Conservation (phyloP, 2,329 filamentous ascomycete species). For the Nakataea oryzae region DNA sequence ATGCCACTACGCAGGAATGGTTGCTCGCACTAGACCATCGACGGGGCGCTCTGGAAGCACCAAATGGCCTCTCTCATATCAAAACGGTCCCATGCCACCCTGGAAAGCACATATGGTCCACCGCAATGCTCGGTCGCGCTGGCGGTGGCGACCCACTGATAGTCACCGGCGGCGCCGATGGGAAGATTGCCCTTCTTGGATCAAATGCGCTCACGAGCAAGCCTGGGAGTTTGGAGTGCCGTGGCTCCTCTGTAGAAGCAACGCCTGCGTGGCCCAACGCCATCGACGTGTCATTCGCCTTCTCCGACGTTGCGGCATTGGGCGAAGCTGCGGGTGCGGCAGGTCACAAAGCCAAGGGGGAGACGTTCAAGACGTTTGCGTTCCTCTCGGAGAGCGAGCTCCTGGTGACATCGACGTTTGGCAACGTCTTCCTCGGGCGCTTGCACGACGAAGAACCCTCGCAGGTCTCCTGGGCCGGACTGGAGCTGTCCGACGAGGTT, state of each 20-base stretch:
- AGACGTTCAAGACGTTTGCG: constrained; percentile 27
- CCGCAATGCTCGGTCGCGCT: constrained; percentile 30
- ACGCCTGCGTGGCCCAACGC: neutral
- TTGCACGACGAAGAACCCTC: neutral
- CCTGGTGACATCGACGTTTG: constrained; percentile 32
- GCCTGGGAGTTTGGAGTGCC: neutral
- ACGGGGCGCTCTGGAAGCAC: neutral
- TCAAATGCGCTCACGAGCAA: neutral
- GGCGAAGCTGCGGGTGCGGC: neutral
- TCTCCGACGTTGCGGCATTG: neutral
- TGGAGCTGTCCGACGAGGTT: constrained; percentile 22
- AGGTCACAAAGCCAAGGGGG: neutral
- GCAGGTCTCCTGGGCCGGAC: constrained; percentile 30
- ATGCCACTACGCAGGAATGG: constrained; percentile 70
- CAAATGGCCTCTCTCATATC: constrained; percentile 35
- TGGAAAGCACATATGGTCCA: constrained; percentile 89
- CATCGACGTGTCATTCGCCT: neutral
- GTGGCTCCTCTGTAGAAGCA: neutral
- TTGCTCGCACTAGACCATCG: constrained; percentile 30
- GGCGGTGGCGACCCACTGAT: constrained; percentile 25
- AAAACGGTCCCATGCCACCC: constrained; percentile 55
- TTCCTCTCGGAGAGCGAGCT: constrained; percentile 72
- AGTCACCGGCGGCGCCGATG: constrained; percentile 79
- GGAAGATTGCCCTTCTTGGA: constrained; percentile 45
- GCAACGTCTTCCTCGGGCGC: constrained; percentile 10